Base-by-base conservation (phyloP, 805 yeast species). In the Spathaspora arborariae region DNA sequence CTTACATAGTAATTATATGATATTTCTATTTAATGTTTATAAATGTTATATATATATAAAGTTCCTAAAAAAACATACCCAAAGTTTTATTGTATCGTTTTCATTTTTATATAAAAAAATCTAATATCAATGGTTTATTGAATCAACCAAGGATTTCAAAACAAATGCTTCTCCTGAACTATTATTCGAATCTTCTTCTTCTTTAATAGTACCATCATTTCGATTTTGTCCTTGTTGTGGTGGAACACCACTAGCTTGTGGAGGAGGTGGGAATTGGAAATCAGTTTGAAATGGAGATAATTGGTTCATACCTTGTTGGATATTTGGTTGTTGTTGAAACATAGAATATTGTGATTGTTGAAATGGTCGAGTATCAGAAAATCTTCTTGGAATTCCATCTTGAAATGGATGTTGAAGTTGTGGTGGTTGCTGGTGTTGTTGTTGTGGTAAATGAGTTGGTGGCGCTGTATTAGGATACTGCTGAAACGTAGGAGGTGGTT, bases 91-190 rank as follows among this genome's bases (percentile, higher is more conserved):
- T 30, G 35, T 30, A 30, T 30, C 10, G 35, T 30, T 13, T 30
- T n/a, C 11, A 10, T 3, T 30, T 15, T 30, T 13, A 13, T 30
- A 30, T 10, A 30, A 30, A 30, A 30, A 30, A 30, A 30, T 30
- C 35, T 30, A 30, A 30, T 30, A 15, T 20, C 18, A 68, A 45
- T 66, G 66, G 53, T 70, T 66, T 37, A 71, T 65, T 20, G 72
- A 69, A 48, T 71, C 75, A 41, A 70, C 75, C 49, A 71, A 63
- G 15, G 72, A 65, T 51, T 70, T 64, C 52, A 69, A 57, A 45
- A 71, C 71, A 47, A 65, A 63, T 44, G 63, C 58, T 26, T 53
- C 62, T 4, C 45, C 48, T 6, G 45, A 16, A 36, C 27, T 38
- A 7, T 16, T 20, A n/a, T 27, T 41, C 34, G 41, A 18, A n/a